A percentile compares a stretch with the other conserved stretches of the same genome.
Conservation (phyloP, 768 basidiomycete species). For the Tylopilus felleus region DNA sequence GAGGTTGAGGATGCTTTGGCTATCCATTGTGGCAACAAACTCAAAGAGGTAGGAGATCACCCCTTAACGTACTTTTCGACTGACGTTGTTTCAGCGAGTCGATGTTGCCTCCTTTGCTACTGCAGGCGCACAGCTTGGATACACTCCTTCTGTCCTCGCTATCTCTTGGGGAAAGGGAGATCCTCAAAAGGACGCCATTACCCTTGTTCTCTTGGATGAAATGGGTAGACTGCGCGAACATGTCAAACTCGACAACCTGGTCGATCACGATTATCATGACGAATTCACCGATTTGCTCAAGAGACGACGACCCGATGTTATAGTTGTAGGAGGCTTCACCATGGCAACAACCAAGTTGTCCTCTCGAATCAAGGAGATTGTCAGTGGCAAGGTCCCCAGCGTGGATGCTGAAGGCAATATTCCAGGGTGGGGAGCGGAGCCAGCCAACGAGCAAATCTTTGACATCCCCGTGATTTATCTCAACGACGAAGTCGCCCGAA, state of each 20-base stretch:
- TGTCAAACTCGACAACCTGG: constrained; percentile 82
- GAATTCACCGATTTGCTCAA: constrained; percentile 82
- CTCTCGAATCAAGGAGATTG: constrained; percentile 58
- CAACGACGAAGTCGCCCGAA: constrained; percentile 86
- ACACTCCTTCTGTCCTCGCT: constrained; percentile 77
- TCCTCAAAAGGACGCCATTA: constrained; percentile 85
- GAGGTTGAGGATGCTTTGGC: constrained; percentile 87
- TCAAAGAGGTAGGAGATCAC: constrained; percentile 61
- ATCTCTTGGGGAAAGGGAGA: constrained; percentile 96
- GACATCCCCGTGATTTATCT: constrained; percentile 79
- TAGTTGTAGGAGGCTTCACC: constrained; percentile 86
- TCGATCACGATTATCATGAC: constrained; percentile 60
- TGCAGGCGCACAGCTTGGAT: constrained; percentile 61
- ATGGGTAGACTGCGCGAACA: constrained; percentile 90
- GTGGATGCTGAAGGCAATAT: constrained; percentile 19
- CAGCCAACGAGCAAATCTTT: constrained; percentile 41
- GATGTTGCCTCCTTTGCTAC: constrained; percentile 75
- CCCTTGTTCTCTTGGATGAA: constrained; percentile 81
- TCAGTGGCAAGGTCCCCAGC: constrained; percentile 32
- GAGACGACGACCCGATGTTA: constrained; percentile 80
- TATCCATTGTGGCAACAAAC: constrained; percentile 56
- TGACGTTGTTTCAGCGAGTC: constrained; percentile 55
- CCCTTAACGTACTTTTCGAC: not conserved
- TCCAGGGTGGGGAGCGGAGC: constrained; percentile 29
- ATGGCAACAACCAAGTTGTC: constrained; percentile 73